Evolutionary conservation across 2,329 filamentous ascomycete genomes (phyloP).

Genomic region (Arthroderma uncinatum): DNA sequence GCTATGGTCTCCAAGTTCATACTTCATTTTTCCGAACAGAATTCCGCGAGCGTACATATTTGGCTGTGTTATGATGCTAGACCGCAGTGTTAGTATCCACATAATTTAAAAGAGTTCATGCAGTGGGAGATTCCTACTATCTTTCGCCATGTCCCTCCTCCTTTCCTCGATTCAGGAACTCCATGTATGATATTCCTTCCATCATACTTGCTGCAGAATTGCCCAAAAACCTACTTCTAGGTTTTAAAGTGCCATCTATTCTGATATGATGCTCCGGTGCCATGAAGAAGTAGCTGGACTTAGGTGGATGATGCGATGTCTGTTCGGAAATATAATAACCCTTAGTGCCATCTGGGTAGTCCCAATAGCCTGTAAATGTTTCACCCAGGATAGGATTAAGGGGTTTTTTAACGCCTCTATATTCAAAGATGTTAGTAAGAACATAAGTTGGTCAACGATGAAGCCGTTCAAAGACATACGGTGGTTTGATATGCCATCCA

Average conservation of each 20-base stretch:
- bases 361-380: constrained; percentile 91
- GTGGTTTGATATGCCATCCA: constrained; percentile 97
- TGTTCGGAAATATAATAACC: constrained; percentile 97
- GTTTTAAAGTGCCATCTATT: constrained; percentile 91
- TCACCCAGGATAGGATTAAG: constrained; percentile 94
- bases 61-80: constrained; percentile 80
- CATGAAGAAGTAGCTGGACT: constrained; percentile 99
- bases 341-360: constrained; percentile 68
- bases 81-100: background rate
- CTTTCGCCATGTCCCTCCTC: constrained; percentile 56
- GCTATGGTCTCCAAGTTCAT: constrained; percentile 93
- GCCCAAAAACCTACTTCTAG: constrained; percentile 84
- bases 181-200: constrained; percentile 87
- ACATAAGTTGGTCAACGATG: too few relatives aligned
- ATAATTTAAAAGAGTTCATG: background rate
- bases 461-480: constrained; percentile 49
- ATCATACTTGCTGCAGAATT: constrained; percentile 97
- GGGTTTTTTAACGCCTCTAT: constrained; percentile 92
- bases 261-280: constrained; percentile 85
- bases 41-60: constrained; percentile 99
- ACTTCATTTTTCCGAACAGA: constrained; percentile 98
- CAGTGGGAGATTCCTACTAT: constrained; percentile 56
- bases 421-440: background rate
- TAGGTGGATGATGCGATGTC: constrained; percentile 94
- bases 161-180: constrained; percentile 64